These are phyloP conservation scores for Schoenoplectus tabernaemontani DNA, from an alignment of 202 grass and related monocot species.

Conservation along the genomic window DNA sequence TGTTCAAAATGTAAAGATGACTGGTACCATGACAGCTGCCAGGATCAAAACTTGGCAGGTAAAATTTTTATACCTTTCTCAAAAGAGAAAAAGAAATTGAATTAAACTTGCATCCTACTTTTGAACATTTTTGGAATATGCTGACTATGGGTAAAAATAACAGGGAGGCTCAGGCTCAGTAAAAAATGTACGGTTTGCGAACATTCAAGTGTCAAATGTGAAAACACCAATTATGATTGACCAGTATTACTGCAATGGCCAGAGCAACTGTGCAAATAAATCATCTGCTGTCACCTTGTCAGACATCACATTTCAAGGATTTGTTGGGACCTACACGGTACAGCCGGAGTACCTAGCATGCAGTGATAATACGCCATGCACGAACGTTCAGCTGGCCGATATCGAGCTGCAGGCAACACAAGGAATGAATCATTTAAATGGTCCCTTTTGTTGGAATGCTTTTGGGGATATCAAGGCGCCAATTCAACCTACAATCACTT, in stretches of 20 bases:
- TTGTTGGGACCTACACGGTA: constrained; percentile 46
- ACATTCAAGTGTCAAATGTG: constrained; percentile 35
- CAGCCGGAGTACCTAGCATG: constrained; percentile 49
- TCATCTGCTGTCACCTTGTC: constrained; percentile 46
- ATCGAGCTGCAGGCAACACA: constrained; percentile 28
- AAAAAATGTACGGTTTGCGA: constrained; percentile 30
- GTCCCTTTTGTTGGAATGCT: constrained; percentile 59
- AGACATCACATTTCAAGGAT: constrained; percentile 35
- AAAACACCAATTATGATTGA: constrained; percentile 52
- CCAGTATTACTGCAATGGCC: constrained; percentile 52
- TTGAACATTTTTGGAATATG: not conserved
- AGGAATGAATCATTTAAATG: not conserved
- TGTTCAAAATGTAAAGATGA: constrained; percentile 35
- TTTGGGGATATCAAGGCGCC: constrained; percentile 30
- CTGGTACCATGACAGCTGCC: constrained; percentile 29
- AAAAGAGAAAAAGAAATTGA: not conserved
- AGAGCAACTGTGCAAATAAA: constrained; percentile 40
- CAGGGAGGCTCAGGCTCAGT: constrained; percentile 53
- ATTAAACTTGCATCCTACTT: not conserved
- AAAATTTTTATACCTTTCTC: not conserved
- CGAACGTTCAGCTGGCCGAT: constrained; percentile 27
- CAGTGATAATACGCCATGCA: constrained; percentile 48
- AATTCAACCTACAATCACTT: constrained; percentile 33
- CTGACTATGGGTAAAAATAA: not conserved
- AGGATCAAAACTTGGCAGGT: constrained; percentile 83